phyloP scores from a whole-genome alignment of 2,329 filamentous ascomycete genomes.

The Ophiostoma fasciatum region DNA sequence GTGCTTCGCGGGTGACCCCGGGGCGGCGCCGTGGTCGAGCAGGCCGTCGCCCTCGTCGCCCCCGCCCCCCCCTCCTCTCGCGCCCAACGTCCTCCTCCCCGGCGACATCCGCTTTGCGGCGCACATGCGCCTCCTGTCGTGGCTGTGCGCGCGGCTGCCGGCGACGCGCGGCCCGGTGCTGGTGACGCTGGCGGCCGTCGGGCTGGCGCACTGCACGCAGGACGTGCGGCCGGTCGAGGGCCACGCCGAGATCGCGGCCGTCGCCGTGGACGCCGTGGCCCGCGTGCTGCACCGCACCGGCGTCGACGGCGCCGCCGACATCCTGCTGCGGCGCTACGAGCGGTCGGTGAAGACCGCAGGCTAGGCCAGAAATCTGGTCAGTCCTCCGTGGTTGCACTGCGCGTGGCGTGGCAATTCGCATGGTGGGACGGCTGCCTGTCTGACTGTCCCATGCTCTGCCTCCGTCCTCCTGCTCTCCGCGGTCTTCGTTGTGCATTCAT shows the following conservation, averaged over 20 bases:
- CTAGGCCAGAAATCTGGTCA: no score
- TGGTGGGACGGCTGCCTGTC: no score
- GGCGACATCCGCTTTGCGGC: conserved; percentile 12
- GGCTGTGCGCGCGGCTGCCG: conserved; percentile 11
- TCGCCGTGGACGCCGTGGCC: conserved; percentile 8
- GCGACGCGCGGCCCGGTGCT: conserved; percentile 9
- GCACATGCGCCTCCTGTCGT: conserved; percentile 12
- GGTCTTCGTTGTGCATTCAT: no score
- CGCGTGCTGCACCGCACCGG: conserved; percentile 9
- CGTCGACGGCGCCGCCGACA: conserved; percentile 8
- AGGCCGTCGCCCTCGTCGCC: background rate
- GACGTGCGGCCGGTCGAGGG: conserved; percentile 13
- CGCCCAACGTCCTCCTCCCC: conserved; percentile 8
- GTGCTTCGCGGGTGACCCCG: background rate
- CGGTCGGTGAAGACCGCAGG: background rate
- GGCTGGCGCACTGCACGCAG: conserved; percentile 12
- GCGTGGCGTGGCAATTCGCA: background rate
- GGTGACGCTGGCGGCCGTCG: conserved; percentile 11
- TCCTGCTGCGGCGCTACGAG: conserved; percentile 9
- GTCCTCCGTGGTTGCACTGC: no score
- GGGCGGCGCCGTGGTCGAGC: background rate
- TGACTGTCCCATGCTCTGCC: no score
- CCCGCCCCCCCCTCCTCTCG: background rate
- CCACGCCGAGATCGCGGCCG: conserved; percentile 9
- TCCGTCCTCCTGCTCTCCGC: no score